Evolutionary conservation across 257 asterid species (phyloP), one percentile per base, ranked within the genome.

Genomic region (Solanum appendiculatum): DNA sequence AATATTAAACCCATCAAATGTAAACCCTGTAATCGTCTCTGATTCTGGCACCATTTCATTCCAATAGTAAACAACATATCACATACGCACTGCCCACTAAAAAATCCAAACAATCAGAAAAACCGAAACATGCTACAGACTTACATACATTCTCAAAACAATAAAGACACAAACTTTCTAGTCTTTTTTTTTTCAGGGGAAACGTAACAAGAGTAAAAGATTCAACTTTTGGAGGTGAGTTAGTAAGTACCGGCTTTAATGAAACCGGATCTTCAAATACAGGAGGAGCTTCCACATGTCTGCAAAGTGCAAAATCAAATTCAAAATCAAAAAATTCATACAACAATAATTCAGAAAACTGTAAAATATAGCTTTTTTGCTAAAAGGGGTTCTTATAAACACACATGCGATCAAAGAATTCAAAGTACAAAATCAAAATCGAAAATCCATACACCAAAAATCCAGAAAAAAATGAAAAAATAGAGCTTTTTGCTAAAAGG

Each of bases 231-330:
- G 25, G 64, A 80, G 85, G 68, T 46, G 68, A 42, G 11, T 29
- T 46, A 5, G 42, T 23, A 80, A 6, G 27, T 84, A 56, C 85
- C 91, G 91, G 91, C 40, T 92, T 93, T 91, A 96, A 89, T 16
- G 99, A 97, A 93, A 91, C 95, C 25, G 99, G 99, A 92, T 96
- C 99, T 91, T 96, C 98, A 86, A 97, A 89, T 2, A 93, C 83
- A 10, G 99, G 98, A 88, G 96, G 89, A 82, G 94, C 95, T 86
- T 95, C 98, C 89, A 93, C 91, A 85, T 97, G 97, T 68, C 95
- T 93, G 90, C 93, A 88, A 91, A 29, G 51, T 56, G 4, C 85
- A 88, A 81, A 86, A 44, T 70, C 83, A 70, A 27, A 54, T 18
- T 7, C 63, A 54, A 54, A n/a, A n/a, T n/a, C n/a, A n/a, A 54